A percentile compares a stretch with the other conserved stretches of the same genome.
These are phyloP conservation scores for Wallacemonas sp. DNA, from an alignment of 208 protist genomes.

Conservation along the genomic window DNA sequence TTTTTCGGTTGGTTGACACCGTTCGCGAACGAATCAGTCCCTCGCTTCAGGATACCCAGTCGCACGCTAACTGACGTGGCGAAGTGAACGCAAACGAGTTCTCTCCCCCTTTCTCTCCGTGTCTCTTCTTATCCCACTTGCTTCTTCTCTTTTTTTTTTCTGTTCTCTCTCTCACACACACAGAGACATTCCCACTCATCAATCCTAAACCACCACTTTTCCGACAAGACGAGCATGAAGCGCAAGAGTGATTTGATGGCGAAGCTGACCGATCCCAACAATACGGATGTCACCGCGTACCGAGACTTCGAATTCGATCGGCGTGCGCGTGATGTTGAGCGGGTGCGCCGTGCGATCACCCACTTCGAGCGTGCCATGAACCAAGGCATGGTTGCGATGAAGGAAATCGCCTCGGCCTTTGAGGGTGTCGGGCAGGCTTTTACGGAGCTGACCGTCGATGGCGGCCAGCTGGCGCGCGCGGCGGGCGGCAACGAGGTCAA, in stretches of 20 bases:
- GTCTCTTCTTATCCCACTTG: not conserved
- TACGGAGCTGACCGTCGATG: constrained; percentile 43
- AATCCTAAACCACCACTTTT: not conserved
- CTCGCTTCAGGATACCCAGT: not conserved
- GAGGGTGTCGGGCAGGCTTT: constrained; percentile 59
- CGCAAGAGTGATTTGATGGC: constrained; percentile 24
- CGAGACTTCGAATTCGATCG: constrained; percentile 62
- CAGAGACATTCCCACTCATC: not conserved
- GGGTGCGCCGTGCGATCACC: constrained; percentile 33
- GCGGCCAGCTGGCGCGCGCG: not conserved
- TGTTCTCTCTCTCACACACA: not conserved
- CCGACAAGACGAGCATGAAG: constrained; percentile 7
- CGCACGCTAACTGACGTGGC: not conserved
- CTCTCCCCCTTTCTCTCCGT: constrained; percentile 3
- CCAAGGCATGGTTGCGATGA: constrained; percentile 66
- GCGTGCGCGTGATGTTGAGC: constrained; percentile 32
- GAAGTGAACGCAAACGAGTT: not conserved
- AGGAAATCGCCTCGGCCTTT: constrained; percentile 57
- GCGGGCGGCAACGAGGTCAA: constrained; percentile 12
- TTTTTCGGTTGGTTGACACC: no score
- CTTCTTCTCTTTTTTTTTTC: constrained; percentile 2
- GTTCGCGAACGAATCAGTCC: no score
- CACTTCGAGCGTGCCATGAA: constrained; percentile 52
- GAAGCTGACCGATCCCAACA: constrained; percentile 19
- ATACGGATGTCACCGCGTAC: constrained; percentile 25